Evolutionary conservation across 305 asterid genomes (phyloP).

Genomic region (Salvia sclarea): DNA sequence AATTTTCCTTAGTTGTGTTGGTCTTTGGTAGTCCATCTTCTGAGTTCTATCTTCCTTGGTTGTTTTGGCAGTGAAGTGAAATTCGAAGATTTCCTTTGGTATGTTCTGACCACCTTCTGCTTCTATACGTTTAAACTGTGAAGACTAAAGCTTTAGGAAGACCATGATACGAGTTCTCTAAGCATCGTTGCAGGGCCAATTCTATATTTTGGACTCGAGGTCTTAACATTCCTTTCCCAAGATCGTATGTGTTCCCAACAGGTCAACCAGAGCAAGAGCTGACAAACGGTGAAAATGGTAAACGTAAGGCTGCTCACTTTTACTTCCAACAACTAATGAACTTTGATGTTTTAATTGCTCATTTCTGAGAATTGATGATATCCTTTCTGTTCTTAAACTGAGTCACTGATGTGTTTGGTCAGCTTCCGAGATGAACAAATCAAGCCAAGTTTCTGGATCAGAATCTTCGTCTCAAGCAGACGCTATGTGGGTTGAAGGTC

Average conservation of each 20-base stretch:
- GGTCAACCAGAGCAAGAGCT: slow-evolving; percentile 43
- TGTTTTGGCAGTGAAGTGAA: slow-evolving; percentile 71
- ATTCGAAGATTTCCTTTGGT: slow-evolving; percentile 94
- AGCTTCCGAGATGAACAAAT: slow-evolving; percentile 36
- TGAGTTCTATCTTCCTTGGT: slow-evolving; percentile 31
- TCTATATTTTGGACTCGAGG: slow-evolving; percentile 98
- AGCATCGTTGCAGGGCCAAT: slow-evolving; percentile 70
- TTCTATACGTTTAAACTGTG: slow-evolving; percentile 4
- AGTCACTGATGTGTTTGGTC: slow-evolving; percentile 31
- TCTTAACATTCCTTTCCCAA: slow-evolving; percentile 78
- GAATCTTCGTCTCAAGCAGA: slow-evolving; percentile 51
- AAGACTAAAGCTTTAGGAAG: slow-evolving; percentile 14
- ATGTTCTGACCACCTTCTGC: slow-evolving; percentile 33
- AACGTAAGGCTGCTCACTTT: slow-evolving; percentile 41
- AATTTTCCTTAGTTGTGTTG: no score
- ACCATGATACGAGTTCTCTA: slow-evolving; percentile 33
- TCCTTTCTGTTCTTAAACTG: slow-evolving; percentile 20
- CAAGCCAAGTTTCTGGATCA: slow-evolving; percentile 49
- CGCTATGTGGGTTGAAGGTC: slow-evolving; percentile 82
- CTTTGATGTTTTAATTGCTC: slow-evolving; percentile 21
- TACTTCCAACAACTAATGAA: slow-evolving; percentile 15
- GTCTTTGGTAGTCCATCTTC: no score
- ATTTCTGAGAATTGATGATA: neutral
- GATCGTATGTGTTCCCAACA: slow-evolving; percentile 50
- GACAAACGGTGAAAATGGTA: slow-evolving; percentile 32